Conservation (phyloP, 345 rosid genomes). For the Linum tenue region DNA sequence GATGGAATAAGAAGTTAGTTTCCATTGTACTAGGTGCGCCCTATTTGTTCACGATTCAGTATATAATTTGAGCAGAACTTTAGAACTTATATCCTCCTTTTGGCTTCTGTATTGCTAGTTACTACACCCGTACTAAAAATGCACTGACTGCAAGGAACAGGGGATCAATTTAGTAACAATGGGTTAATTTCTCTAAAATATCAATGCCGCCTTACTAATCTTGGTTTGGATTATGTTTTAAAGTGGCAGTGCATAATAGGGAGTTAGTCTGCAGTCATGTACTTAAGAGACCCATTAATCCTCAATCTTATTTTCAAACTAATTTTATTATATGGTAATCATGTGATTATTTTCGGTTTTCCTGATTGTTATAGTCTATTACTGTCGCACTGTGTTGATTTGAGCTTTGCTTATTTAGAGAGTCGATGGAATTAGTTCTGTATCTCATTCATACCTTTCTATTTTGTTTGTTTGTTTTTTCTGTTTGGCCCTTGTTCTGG, state of each 20-base stretch:
- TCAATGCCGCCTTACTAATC: not conserved
- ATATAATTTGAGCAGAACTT: not conserved
- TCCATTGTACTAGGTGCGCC: not conserved
- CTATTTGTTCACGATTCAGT: not conserved
- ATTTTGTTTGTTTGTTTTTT: slow-evolving; percentile 22
- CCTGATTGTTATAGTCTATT: not conserved
- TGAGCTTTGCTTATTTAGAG: slow-evolving; percentile 2
- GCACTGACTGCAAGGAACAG: not conserved
- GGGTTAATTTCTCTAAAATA: not conserved
- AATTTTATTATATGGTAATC: not conserved
- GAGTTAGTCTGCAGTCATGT: not conserved
- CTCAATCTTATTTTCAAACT: not conserved
- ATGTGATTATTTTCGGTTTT: not conserved
- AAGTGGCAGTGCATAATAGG: not conserved
- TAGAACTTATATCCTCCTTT: too few species aligned
- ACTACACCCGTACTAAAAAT: too few species aligned
- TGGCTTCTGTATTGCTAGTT: too few species aligned
- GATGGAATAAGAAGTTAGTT: not conserved
- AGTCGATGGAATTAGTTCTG: slow-evolving; percentile 9
- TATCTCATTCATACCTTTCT: slow-evolving; percentile 22
- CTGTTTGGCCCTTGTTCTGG: slow-evolving; percentile 12
- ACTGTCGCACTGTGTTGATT: not conserved
- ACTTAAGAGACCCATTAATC: not conserved
- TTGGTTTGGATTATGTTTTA: not conserved
- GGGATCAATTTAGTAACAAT: not conserved